Conservation (phyloP, 2,329 filamentous ascomycete species). For the Pseudogymnoascus sp. region DNA sequence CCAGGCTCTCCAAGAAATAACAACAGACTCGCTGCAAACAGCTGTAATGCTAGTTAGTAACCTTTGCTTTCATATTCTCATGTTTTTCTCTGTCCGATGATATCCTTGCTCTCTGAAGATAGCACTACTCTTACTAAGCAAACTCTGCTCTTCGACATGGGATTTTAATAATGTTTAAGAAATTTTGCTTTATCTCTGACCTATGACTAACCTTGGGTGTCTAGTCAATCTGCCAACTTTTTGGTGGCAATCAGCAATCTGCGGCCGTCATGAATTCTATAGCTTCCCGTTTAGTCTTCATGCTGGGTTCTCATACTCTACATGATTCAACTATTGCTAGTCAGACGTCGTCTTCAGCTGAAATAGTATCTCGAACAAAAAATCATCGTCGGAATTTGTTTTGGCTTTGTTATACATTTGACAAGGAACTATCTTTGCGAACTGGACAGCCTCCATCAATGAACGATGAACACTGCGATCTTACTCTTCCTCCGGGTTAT, state of each 20-base stretch:
- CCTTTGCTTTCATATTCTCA: not conserved
- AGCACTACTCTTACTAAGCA: not conserved
- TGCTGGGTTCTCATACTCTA: not conserved
- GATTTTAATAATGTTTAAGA: not conserved
- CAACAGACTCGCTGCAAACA: conserved; percentile 37
- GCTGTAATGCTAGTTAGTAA: conserved; percentile 40
- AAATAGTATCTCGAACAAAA: conserved; percentile 10
- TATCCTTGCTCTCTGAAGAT: not conserved
- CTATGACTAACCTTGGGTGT: not conserved
- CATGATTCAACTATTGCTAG: not conserved
- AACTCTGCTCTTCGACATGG: not conserved
- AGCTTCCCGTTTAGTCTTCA: not conserved
- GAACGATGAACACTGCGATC: conserved; percentile 44
- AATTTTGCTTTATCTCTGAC: not conserved
- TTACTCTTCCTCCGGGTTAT: conserved; percentile 39
- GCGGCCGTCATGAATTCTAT: not conserved
- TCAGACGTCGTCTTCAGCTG: not conserved
- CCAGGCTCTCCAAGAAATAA: conserved; percentile 37
- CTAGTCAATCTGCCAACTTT: not conserved
- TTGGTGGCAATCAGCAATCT: not conserved
- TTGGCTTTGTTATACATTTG: conserved; percentile 47
- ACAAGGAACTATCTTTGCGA: conserved; percentile 48
- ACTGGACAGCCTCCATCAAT: conserved; percentile 45
- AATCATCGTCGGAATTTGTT: conserved; percentile 38
- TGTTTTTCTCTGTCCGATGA: not conserved